A percentile compares a stretch with the other conserved stretches of the same genome.
Conservation (phyloP, 2,329 filamentous ascomycete genomes). For the Lasiodiplodia citricola region DNA sequence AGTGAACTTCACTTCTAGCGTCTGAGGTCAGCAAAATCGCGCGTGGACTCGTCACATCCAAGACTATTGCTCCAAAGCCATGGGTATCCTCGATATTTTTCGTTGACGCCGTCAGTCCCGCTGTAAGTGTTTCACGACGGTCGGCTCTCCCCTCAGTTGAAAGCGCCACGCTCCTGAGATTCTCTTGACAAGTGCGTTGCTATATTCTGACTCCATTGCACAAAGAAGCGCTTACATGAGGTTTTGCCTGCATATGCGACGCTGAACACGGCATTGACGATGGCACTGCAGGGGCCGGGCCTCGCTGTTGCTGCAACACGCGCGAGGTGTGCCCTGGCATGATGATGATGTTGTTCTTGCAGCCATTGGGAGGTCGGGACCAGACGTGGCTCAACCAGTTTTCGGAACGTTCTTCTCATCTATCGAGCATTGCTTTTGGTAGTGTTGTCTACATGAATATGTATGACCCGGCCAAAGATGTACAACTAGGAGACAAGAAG, state of each 20-base stretch:
- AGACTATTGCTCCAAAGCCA: not conserved
- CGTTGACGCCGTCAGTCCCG: not conserved
- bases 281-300: not conserved
- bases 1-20: slow-evolving; percentile 9
- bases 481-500: not conserved
- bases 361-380: not conserved
- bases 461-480: not conserved
- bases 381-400: not conserved
- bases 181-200: not conserved
- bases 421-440: not conserved
- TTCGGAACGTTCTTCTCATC: not conserved
- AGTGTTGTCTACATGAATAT: not conserved
- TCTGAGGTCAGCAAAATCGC: not conserved
- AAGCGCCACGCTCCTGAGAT: not conserved
- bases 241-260: not conserved
- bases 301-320: not conserved
- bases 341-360: not conserved
- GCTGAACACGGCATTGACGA: slow-evolving; percentile 4
- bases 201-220: not conserved
- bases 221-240: slow-evolving; percentile 5
- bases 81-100: not conserved
- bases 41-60: slow-evolving; percentile 5
- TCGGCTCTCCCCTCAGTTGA: not conserved
- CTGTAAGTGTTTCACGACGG: not conserved
- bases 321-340: not conserved